Percentiles rank a stretch among this genome's conserved stretches.
Conservation (phyloP, 768 basidiomycete genomes). For the Boletus patriciae region DNA sequence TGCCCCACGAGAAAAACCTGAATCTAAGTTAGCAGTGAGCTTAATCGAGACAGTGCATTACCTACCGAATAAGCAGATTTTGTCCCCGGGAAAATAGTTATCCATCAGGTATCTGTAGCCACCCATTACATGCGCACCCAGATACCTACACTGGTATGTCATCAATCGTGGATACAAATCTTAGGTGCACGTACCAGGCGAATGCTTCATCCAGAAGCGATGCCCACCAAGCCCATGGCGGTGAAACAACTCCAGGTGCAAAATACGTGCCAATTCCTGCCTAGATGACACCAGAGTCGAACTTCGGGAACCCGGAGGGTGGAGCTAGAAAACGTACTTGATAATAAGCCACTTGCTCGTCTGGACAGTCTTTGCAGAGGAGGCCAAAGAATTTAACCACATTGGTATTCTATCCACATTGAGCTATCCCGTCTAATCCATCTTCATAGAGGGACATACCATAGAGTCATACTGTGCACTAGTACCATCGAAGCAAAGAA, state of each 20-base stretch:
- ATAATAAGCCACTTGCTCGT: constrained; percentile 65
- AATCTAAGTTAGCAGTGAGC: constrained; percentile 14
- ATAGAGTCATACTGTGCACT: constrained; percentile 47
- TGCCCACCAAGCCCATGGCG: constrained; percentile 57
- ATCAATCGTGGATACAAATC: not conserved
- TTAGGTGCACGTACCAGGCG: constrained; percentile 54
- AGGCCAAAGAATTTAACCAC: constrained; percentile 69
- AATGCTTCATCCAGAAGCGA: constrained; percentile 65
- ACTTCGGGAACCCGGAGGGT: too few relatives aligned
- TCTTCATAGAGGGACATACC: constrained; percentile 35
- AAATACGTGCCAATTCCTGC: constrained; percentile 51
- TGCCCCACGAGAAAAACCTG: constrained; percentile 75
- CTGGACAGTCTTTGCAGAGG: constrained; percentile 55
- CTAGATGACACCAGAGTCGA: constrained; percentile 24
- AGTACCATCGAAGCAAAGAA: constrained; percentile 75
- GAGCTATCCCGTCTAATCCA: not conserved
- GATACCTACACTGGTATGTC: constrained; percentile 48
- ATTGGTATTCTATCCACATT: constrained; percentile 54
- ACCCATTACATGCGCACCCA: constrained; percentile 68
- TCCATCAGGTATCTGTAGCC: constrained; percentile 82
- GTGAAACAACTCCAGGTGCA: constrained; percentile 65
- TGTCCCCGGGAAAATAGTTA: constrained; percentile 71
- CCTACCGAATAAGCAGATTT: constrained; percentile 70
- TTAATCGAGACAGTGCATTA: not conserved
- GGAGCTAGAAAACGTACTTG: constrained; percentile 46